Evolutionary conservation across 352 stramenopile species (phyloP), one percentile per base, ranked within the genome.

Genomic region (Phytophthora pseudosyringae): DNA sequence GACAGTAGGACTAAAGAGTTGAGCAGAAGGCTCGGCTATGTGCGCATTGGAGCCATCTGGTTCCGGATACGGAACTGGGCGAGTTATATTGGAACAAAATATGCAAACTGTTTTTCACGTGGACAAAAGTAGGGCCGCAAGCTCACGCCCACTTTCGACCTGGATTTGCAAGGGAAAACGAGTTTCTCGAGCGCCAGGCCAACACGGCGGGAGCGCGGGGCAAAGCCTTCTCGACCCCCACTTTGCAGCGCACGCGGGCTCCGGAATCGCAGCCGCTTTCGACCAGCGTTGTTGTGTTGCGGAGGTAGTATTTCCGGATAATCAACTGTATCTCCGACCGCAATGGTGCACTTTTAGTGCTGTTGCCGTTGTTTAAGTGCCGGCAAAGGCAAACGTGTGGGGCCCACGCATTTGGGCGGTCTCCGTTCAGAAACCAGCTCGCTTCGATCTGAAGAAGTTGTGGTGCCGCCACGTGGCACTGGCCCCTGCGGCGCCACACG

Each of bases 171-270:
- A 45, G 28, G 36, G 36, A 43, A 40, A 40, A 13, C 33, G n/a
- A 28, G 47, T 56, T 35, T 63, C 55, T 54, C 47, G 33, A 63
- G n/a, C n/a, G 41, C 50, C 21, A 38, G 16, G 46, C 45, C 50
- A 46, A 49, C 49, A 39, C 35, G 29, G 5, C 18, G 10, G 39
- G 29, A 48, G 16, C 25, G 26, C 4, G 8, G 39, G 41, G 50
- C 40, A 68, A 68, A 58, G 45, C 53, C 8, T 57, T 50, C 12
- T 36, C n/a, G 51, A 26, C 59, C 58, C 52, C 29, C 51, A 18
- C 51, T 64, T 45, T 66, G 58, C 35, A 67, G 31, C 56, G 63
- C 63, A 71, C 63, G 63, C 63, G n/a, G 18, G 25, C 57, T 67
- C 48, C 45, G 6, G 39, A 43, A 67, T 39, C 43, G 49, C 63